Conservation (phyloP, 345 rosid species). For the Citrus maxima region DNA sequence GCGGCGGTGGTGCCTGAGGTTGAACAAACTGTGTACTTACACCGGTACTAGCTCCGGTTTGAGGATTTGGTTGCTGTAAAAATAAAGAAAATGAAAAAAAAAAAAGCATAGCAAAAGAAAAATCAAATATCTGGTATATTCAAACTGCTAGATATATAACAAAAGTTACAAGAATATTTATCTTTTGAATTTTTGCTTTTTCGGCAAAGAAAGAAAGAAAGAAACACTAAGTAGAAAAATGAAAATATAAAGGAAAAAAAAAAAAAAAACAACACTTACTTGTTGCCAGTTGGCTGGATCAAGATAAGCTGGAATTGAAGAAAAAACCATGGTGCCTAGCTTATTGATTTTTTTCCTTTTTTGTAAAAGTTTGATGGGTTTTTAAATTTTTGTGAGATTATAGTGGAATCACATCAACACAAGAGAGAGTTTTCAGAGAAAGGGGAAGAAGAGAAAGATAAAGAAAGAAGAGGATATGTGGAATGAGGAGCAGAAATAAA, state of each 20-base stretch:
- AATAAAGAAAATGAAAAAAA: slow-evolving; percentile 19
- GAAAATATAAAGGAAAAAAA: background rate
- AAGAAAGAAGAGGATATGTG: slow-evolving; percentile 24
- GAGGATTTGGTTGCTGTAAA: slow-evolving; percentile 46
- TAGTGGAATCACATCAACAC: slow-evolving; percentile 49
- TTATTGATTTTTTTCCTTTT: slow-evolving; percentile 14
- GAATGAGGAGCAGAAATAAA: slow-evolving; percentile 52
- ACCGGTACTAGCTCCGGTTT: slow-evolving; percentile 25
- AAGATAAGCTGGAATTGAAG: slow-evolving; percentile 92
- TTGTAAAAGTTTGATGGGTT: slow-evolving; percentile 41
- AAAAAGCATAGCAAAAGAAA: slow-evolving; percentile 10
- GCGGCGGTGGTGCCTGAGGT: slow-evolving; percentile 35
- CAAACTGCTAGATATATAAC: slow-evolving; percentile 37
- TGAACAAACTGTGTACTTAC: slow-evolving; percentile 26
- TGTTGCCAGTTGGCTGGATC: slow-evolving; percentile 99
- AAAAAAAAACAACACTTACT: slow-evolving; percentile 35
- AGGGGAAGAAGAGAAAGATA: slow-evolving; percentile 29
- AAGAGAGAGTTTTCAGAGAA: slow-evolving; percentile 19
- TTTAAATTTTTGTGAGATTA: slow-evolving; percentile 28
- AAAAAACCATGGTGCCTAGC: slow-evolving; percentile 60
- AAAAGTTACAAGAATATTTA: slow-evolving; percentile 40
- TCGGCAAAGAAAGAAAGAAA: slow-evolving; percentile 24
- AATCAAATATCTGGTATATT: slow-evolving; percentile 53
- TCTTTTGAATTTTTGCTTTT: slow-evolving; percentile 40
- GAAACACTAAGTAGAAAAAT: slow-evolving; percentile 18